Conservation (phyloP, 345 rosid genomes). For the Nephelium lappaceum region DNA sequence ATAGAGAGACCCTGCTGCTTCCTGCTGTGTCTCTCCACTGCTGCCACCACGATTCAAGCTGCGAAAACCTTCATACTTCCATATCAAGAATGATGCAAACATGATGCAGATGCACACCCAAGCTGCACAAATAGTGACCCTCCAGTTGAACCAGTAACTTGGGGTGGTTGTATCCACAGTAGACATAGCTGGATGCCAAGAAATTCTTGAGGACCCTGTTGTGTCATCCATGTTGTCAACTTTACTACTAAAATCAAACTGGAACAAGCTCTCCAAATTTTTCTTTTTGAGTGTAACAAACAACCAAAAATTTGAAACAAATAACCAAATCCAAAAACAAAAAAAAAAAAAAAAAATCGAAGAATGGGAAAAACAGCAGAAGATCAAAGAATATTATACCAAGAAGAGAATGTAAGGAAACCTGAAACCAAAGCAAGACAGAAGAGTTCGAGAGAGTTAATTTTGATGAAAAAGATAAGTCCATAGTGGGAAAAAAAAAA, state of each 20-base stretch:
- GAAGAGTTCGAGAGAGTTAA: slow-evolving; percentile 1
- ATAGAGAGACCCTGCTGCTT: slow-evolving; percentile 50
- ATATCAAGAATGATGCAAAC: slow-evolving; percentile 52
- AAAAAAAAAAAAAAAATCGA: neutral
- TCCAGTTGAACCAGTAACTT: slow-evolving; percentile 93
- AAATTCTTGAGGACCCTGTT: slow-evolving; percentile 41
- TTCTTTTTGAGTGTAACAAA: neutral
- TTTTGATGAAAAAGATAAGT: slow-evolving; percentile 11
- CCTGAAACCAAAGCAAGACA: slow-evolving; percentile 12
- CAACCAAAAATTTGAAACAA: neutral
- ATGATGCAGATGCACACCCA: slow-evolving; percentile 49
- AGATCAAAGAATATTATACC: neutral
- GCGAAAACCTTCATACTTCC: slow-evolving; percentile 59
- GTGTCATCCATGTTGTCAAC: slow-evolving; percentile 43
- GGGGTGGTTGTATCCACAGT: slow-evolving; percentile 59
- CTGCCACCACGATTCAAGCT: neutral
- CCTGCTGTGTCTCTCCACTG: slow-evolving; percentile 41
- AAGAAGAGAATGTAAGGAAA: slow-evolving; percentile 15
- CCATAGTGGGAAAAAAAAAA: neutral
- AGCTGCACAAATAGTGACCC: slow-evolving; percentile 69
- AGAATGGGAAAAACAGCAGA: slow-evolving; percentile 9
- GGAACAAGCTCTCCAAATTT: slow-evolving; percentile 4
- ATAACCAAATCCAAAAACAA: neutral
- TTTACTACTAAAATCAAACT: slow-evolving; percentile 5
- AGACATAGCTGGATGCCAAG: slow-evolving; percentile 67